phyloP scores from a whole-genome alignment of 2,329 filamentous ascomycete genomes.

The Dryadomyces quercivorus region DNA sequence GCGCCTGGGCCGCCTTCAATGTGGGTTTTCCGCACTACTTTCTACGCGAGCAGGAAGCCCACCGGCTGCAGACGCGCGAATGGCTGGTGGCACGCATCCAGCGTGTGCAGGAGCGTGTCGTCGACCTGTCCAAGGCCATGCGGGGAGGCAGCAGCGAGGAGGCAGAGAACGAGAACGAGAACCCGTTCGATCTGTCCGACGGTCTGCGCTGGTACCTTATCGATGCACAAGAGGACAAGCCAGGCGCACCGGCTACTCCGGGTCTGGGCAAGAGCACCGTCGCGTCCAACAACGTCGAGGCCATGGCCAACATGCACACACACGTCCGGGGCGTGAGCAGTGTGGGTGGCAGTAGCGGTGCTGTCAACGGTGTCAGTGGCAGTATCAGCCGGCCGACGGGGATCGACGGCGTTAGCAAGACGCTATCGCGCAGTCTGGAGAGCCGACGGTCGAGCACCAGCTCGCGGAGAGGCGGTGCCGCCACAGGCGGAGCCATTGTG shows the following conservation, averaged over 20 bases:
- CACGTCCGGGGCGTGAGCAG: constrained; percentile 28
- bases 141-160: constrained; percentile 20
- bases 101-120: constrained; percentile 82
- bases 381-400: constrained; percentile 32
- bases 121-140: constrained; percentile 76
- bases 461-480: constrained; percentile 44
- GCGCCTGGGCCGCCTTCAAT: constrained; percentile 97
- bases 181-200: constrained; percentile 92
- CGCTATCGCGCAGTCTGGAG: constrained; percentile 76
- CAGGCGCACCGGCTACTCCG: constrained; percentile 81
- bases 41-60: constrained; percentile 79
- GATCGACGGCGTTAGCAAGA: constrained; percentile 64
- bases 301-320: constrained; percentile 58
- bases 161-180: constrained; percentile 66
- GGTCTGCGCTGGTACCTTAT: constrained; percentile 93
- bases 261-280: constrained; percentile 87
- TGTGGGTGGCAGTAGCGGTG: constrained; percentile 11
- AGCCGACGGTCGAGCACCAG: constrained; percentile 79
- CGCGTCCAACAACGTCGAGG: constrained; percentile 75
- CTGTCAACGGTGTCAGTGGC: background rate
- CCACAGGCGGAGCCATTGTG: constrained; percentile 18
- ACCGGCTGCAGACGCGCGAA: constrained; percentile 72
- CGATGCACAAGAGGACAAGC: constrained; percentile 86
- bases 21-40: constrained; percentile 97
- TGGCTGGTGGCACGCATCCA: constrained; percentile 95